Percentiles rank a stretch among this genome's conserved stretches.
These are phyloP conservation scores for Blastomyces gilchristii DNA, from an alignment of 2,329 filamentous ascomycete species.

Conservation along the genomic window DNA sequence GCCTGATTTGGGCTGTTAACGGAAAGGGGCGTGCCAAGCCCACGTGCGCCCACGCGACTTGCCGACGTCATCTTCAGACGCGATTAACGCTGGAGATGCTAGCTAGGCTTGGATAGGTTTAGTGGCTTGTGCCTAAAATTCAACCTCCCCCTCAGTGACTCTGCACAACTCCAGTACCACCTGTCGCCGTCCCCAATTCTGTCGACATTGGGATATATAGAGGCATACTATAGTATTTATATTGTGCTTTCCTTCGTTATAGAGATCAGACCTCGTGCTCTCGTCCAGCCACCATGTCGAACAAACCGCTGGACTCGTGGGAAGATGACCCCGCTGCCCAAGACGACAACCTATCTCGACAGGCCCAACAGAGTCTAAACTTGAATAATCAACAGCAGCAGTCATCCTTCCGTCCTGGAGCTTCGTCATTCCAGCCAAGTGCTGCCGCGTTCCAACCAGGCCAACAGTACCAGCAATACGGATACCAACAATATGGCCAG, in stretches of 20 bases:
- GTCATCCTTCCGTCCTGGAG: constrained; percentile 54
- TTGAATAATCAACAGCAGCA: constrained; percentile 51
- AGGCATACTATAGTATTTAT: background rate
- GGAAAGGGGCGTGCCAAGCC: background rate
- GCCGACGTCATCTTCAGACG: constrained; percentile 1
- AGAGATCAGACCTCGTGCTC: constrained; percentile 12
- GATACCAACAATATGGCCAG: constrained; percentile 40
- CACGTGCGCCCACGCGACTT: background rate
- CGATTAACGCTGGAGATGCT: background rate
- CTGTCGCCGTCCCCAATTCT: background rate
- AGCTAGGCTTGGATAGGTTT: background rate
- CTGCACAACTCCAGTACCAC: background rate
- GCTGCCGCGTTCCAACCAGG: constrained; percentile 63
- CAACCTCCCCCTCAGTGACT: background rate
- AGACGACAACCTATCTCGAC: constrained; percentile 65
- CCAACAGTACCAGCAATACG: constrained; percentile 54
- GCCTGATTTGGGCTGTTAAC: background rate
- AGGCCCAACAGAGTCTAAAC: constrained; percentile 66
- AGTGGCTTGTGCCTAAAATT: background rate
- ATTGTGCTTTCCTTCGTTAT: background rate
- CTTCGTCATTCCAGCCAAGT: constrained; percentile 61
- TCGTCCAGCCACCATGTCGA: constrained; percentile 54
- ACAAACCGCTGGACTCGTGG: constrained; percentile 70
- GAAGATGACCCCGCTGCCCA: constrained; percentile 74
- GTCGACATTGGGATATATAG: background rate